Evolutionary conservation across 306 rosid genomes (phyloP).

Genomic region (Quercus dentata): DNA sequence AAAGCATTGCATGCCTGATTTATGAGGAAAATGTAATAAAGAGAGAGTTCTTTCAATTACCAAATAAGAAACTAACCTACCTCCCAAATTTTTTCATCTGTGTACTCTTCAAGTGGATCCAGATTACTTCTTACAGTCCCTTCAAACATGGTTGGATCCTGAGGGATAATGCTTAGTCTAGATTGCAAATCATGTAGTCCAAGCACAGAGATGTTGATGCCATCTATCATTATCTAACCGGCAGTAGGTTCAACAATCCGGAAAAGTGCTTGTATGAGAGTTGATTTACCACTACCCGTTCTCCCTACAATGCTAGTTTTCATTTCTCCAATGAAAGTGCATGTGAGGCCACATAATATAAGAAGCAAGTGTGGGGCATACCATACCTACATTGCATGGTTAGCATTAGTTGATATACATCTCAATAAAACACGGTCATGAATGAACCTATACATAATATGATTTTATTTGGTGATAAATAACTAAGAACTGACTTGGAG

Average conservation of each 20-base stretch:
- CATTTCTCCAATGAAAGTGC: constrained; percentile 68
- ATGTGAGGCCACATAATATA: constrained; percentile 71
- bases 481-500: constrained; percentile 41
- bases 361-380: constrained; percentile 90
- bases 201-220: constrained; percentile 49
- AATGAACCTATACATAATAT: neutral
- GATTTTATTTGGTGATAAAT: too few relatives aligned
- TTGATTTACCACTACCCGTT: constrained; percentile 87
- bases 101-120: constrained; percentile 79
- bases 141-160: constrained; percentile 96
- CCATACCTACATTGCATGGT: constrained; percentile 59
- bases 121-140: constrained; percentile 83
- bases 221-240: constrained; percentile 60
- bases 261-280: constrained; percentile 77
- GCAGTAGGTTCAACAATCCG: constrained; percentile 59
- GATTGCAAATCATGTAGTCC: constrained; percentile 85
- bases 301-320: constrained; percentile 91
- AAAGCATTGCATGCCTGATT: neutral
- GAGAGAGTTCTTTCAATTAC: neutral
- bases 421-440: neutral
- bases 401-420: neutral
- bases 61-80: constrained; percentile 32
- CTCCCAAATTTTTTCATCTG: constrained; percentile 88
- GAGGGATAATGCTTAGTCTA: constrained; percentile 85
- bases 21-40: neutral